A percentile compares a stretch with the other conserved stretches of the same genome.
Conservation (phyloP, 495 filamentous ascomycete species). For the Xylona heveae region DNA sequence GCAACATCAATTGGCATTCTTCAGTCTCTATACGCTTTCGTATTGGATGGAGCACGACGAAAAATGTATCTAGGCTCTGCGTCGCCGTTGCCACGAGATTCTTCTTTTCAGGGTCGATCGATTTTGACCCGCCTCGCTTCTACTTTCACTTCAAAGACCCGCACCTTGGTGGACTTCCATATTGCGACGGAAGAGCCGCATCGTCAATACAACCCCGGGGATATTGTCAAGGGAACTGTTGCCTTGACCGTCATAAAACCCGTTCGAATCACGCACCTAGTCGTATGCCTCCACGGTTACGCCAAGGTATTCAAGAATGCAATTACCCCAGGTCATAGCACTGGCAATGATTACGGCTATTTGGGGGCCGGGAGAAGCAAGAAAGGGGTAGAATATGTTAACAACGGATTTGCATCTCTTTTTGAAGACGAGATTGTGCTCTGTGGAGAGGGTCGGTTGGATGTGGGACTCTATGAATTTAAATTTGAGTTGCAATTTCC, state of each 20-base stretch:
- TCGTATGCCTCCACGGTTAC: slow-evolving; percentile 68
- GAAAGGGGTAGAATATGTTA: slow-evolving; percentile 44
- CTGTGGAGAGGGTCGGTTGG: slow-evolving; percentile 75
- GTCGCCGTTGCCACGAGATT: neutral
- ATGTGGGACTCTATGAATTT: slow-evolving; percentile 76
- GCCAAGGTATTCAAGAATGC: slow-evolving; percentile 73
- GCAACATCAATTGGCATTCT: too few species aligned
- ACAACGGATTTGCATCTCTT: slow-evolving; percentile 63
- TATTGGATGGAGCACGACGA: neutral
- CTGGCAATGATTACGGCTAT: slow-evolving; percentile 17
- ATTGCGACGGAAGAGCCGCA: slow-evolving; percentile 69
- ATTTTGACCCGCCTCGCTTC: slow-evolving; percentile 36
- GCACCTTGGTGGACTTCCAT: slow-evolving; percentile 65
- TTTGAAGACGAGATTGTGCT: slow-evolving; percentile 84
- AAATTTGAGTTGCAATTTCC: slow-evolving; percentile 74
- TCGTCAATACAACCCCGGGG: slow-evolving; percentile 56
- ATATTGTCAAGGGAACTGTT: slow-evolving; percentile 49
- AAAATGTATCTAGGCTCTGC: neutral
- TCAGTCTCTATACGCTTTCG: too few species aligned
- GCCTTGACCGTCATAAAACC: slow-evolving; percentile 63
- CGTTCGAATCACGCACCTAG: slow-evolving; percentile 74
- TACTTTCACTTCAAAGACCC: slow-evolving; percentile 41
- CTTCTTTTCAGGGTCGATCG: slow-evolving; percentile 14
- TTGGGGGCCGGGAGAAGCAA: slow-evolving; percentile 23
- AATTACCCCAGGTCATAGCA: slow-evolving; percentile 36